Base-by-base conservation (phyloP, 257 asterid species). In the Buddleja alternifolia region DNA sequence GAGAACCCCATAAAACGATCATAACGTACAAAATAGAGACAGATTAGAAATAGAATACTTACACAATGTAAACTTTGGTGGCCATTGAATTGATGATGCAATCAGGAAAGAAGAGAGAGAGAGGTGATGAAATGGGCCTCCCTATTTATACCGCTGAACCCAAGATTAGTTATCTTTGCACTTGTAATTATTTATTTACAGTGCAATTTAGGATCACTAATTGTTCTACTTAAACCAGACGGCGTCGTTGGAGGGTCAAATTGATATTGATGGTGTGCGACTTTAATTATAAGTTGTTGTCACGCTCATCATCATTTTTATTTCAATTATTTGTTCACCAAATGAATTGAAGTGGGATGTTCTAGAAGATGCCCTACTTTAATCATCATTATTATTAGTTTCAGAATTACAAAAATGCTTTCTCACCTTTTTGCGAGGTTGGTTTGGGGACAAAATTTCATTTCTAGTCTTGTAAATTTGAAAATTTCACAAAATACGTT, bases 21-120 rank as follows among this genome's bases (percentile, higher is more conserved):
- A 62, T 14, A 4, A 58, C 39, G 9, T 32, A 47, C 6, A 40
- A 58, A 19, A 7, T 0, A 62, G 15, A 56, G 3, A 23, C 24
- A 19, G 2, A 36, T 11, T 17, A 9, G 1, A 1, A 15, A n/a
- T 20, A 52, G 4, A 32, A 51, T 15, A 77, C 95, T 85, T 46
- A 87, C 95, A 85, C 91, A 42, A 87, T 75, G 58, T 82, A 82
- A 66, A 87, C 73, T 70, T 81, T 82, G 77, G 87, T 81, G 9
- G 86, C 94, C 94, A 87, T 87, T 53, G 65, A 29, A n/a, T n/a
- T n/a, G n/a, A n/a, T n/a, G n/a, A n/a, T n/a, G n/a, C n/a, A n/a
- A 29, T 29, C 34, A 29, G 34, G 34, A 29, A n/a, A n/a, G n/a
- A n/a, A n/a, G n/a, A 29, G 34, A 21, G 0, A 41, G 67, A 5